Conservation (phyloP, 495 filamentous ascomycete species). For the Chaetomium cochliodes region DNA sequence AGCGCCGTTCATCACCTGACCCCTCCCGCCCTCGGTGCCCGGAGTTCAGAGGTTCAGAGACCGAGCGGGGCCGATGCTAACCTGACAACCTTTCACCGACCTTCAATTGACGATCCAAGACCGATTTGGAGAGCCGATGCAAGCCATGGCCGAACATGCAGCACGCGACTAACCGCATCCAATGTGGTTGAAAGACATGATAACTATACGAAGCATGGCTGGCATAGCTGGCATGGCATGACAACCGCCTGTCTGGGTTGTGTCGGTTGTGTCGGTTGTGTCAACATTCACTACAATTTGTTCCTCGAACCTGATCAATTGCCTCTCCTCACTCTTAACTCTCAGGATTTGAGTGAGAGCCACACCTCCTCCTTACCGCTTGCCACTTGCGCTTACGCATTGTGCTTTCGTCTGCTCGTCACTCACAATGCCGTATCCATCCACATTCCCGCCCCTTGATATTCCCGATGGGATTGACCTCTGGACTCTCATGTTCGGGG, state of each 20-base stretch:
- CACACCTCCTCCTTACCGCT: too few species aligned
- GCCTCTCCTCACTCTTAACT: neutral
- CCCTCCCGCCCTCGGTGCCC: neutral
- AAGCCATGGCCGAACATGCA: slow-evolving; percentile 21
- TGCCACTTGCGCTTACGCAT: too few species aligned
- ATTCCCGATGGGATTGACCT: slow-evolving; percentile 66
- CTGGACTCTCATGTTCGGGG: slow-evolving; percentile 68
- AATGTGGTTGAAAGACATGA: too few species aligned
- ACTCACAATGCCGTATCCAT: slow-evolving; percentile 55
- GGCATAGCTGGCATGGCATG: neutral
- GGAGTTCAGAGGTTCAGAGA: neutral
- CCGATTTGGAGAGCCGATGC: slow-evolving; percentile 23
- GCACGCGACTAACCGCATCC: neutral
- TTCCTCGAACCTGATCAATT: neutral
- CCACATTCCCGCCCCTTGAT: slow-evolving; percentile 54
- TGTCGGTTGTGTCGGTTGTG: too few species aligned
- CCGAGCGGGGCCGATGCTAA: slow-evolving; percentile 22
- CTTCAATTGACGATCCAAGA: neutral
- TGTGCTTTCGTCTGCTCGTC: too few species aligned
- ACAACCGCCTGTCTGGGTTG: too few species aligned
- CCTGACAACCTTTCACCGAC: slow-evolving; percentile 11
- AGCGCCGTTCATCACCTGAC: slow-evolving; percentile 9
- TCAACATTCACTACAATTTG: neutral
- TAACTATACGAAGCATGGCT: too few species aligned
- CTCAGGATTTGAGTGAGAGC: too few species aligned